Conservation (phyloP, 495 filamentous ascomycete species). For the Penicillium daleae region DNA sequence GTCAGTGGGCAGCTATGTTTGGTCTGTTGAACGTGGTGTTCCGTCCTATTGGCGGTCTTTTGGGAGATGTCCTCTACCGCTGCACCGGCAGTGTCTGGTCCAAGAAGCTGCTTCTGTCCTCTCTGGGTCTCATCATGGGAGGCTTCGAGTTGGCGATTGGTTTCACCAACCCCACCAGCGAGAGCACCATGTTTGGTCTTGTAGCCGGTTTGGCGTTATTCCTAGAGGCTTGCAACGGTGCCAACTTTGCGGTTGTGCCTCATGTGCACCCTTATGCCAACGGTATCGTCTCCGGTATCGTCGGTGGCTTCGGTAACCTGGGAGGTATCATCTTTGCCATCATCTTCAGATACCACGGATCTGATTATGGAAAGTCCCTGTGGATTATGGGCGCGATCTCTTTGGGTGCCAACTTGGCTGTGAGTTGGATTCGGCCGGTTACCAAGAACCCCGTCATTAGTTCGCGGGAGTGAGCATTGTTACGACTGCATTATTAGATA, state of each 20-base stretch:
- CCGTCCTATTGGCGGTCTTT: conserved; percentile 73
- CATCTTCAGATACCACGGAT: conserved; percentile 77
- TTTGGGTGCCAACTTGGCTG: conserved; percentile 65
- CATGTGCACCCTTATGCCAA: conserved; percentile 81
- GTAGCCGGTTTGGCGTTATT: conserved; percentile 77
- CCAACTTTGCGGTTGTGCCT: conserved; percentile 82
- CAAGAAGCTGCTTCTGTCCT: conserved; percentile 75
- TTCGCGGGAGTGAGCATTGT: conserved; percentile 11
- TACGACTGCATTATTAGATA: conserved; percentile 1
- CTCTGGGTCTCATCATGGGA: conserved; percentile 66
- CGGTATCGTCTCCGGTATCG: conserved; percentile 74
- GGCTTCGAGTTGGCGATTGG: conserved; percentile 74
- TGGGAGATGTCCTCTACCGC: conserved; percentile 74
- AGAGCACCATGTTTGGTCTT: conserved; percentile 76
- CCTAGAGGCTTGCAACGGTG: conserved; percentile 82
- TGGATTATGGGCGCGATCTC: conserved; percentile 85
- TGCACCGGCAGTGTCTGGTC: conserved; percentile 64
- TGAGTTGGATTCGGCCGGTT: conserved; percentile 75
- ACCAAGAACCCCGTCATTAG: conserved; percentile 42
- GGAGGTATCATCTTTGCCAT: conserved; percentile 86
- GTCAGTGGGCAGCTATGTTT: conserved; percentile 87
- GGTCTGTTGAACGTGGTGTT: conserved; percentile 82
- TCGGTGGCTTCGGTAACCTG: conserved; percentile 80
- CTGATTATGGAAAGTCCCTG: conserved; percentile 66
- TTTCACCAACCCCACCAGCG: conserved; percentile 57